These are phyloP conservation scores for Apiospora arundinis DNA, from an alignment of 2,329 filamentous ascomycete genomes.

Conservation along the genomic window DNA sequence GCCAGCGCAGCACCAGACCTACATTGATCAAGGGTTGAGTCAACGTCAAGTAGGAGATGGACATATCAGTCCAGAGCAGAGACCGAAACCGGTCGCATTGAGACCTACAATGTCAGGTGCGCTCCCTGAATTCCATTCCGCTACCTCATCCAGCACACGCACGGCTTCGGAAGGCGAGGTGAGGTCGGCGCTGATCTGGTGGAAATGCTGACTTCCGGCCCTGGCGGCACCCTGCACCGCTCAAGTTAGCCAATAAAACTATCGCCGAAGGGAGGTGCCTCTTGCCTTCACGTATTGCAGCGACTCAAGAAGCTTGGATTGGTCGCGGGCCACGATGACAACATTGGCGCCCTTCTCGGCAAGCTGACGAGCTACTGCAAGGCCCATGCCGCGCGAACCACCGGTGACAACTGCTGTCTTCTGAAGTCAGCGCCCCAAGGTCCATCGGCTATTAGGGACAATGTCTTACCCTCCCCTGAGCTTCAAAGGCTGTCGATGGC, in stretches of 20 bases:
- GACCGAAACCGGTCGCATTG: no score
- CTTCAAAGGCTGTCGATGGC: constrained; percentile 31
- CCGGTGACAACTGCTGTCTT: constrained; percentile 74
- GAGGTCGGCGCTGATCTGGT: constrained; percentile 70
- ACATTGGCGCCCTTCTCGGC: constrained; percentile 72
- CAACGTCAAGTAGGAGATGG: no score
- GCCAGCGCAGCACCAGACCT: constrained; percentile 66
- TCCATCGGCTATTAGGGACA: no score
- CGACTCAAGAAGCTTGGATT: constrained; percentile 63
- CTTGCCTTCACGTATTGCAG: constrained; percentile 60
- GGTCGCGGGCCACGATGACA: constrained; percentile 69
- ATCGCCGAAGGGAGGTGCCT: no score
- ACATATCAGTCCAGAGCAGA: no score
- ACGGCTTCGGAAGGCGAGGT: constrained; percentile 61
- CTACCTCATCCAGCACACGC: constrained; percentile 63
- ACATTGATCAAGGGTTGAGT: not conserved
- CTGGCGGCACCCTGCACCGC: constrained; percentile 52
- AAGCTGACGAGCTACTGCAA: constrained; percentile 64
- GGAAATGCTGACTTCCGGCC: constrained; percentile 63
- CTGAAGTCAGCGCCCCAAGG: not conserved
- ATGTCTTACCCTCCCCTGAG: constrained; percentile 66
- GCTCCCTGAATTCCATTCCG: constrained; percentile 64
- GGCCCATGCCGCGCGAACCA: constrained; percentile 74
- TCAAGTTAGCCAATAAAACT: no score
- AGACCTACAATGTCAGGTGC: constrained; percentile 63